Evolutionary conservation across 208 protist species (phyloP), one percentile per base, ranked within the genome.

Genomic region (Leishmania mexicana): DNA sequence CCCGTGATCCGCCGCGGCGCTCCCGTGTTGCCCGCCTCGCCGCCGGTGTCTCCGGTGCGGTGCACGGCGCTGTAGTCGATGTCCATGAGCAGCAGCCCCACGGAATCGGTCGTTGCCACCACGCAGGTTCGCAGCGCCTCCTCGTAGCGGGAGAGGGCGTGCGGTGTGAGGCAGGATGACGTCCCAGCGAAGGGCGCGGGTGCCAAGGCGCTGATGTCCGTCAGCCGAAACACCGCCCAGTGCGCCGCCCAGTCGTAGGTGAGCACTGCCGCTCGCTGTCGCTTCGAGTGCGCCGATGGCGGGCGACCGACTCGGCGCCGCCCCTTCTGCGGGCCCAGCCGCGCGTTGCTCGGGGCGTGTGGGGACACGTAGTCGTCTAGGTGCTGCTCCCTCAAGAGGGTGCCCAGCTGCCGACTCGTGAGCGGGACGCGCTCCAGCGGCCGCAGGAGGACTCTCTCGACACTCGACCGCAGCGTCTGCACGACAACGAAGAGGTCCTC

Each of bases 401-500:
- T n/a, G 45, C 53, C 11, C 10, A 88, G 75, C 11, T 75, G 58
- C 19, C 42, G 62, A 17, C 83, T 62, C 2, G 77, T 51, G 38
- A 91, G 54, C 28, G 42, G 21, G 5, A 83, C 62, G 38, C 84
- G 89, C 6, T 64, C 40, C 51, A 95, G 77, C 1, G 84, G 84
- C 57, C 83, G 83, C 80, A 97, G 75, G 38, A 97, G 86, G 35
- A 94, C 73, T 58, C 81, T 85, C 79, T 91, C 90, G 31, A 87
- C 74, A 28, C 87, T 76, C 4, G 57, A 35, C 0, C 68, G 77
- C 71, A 79, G 82, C 49, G 87, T 82, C 51, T 93, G 84, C 60
- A 95, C 86, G 13, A 97, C 84, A 3, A 93, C 89, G 80, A 94
- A 97, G 21, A 97, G 84, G 38, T 95, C 89, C 5, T 91, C 77